A percentile compares a stretch with the other conserved stretches of the same genome.
Conservation (phyloP, 1,139 yeast genomes). For the Hansenula sp. region DNA sequence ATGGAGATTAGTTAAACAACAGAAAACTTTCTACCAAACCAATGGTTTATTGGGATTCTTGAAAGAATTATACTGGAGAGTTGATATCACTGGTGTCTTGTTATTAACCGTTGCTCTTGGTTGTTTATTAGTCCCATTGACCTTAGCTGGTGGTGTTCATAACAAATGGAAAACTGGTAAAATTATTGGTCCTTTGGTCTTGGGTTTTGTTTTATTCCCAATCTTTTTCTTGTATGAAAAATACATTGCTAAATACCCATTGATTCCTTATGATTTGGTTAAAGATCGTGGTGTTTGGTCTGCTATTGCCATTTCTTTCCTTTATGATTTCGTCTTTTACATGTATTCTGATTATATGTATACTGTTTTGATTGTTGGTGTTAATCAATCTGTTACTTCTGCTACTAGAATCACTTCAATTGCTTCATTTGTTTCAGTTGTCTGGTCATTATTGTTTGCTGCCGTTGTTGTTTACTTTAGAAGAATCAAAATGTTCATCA, state of each 20-base stretch:
- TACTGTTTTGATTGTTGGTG: constrained; percentile 60
- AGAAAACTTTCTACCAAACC: constrained; percentile 25
- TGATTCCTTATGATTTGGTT: constrained; percentile 52
- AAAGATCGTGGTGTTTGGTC: constrained; percentile 70
- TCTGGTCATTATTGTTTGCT: constrained; percentile 60
- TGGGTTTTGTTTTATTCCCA: constrained; percentile 59
- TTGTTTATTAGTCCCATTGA: constrained; percentile 43
- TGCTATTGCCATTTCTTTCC: constrained; percentile 40
- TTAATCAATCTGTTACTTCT: constrained; percentile 51
- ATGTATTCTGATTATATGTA: constrained; percentile 69
- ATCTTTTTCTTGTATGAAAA: constrained; percentile 52
- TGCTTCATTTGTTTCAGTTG: constrained; percentile 61
- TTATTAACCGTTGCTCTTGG: constrained; percentile 49
- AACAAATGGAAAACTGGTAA: constrained; percentile 52
- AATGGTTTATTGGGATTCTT: constrained; percentile 23
- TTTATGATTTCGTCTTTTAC: constrained; percentile 50
- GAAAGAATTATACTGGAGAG: constrained; percentile 35
- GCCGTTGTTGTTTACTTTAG: constrained; percentile 46
- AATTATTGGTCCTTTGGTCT: constrained; percentile 59
- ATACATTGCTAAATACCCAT: constrained; percentile 48
- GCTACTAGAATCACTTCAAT: constrained; percentile 65
- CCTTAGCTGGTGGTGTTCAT: constrained; percentile 57
- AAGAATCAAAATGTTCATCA: constrained; percentile 56
- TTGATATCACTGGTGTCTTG: constrained; percentile 53
- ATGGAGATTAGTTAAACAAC: constrained; percentile 31